phyloP scores from a whole-genome alignment of 1,139 yeast species.

The Suhomyces anneliseae region DNA sequence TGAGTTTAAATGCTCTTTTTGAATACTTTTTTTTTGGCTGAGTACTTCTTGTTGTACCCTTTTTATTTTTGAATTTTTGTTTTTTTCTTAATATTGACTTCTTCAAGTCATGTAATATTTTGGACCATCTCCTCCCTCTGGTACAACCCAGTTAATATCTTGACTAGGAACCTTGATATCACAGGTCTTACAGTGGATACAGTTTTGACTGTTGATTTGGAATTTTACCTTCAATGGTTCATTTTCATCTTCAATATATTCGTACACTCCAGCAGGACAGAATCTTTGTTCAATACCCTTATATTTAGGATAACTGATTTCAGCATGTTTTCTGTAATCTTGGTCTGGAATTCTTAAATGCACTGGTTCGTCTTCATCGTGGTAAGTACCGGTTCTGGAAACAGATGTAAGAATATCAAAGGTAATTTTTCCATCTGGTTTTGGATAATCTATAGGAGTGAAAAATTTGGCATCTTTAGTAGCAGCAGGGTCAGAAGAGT shows the following conservation, averaged over 20 bases:
- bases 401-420: constrained; percentile 92
- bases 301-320: constrained; percentile 66
- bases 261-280: constrained; percentile 99
- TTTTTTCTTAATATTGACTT: not conserved
- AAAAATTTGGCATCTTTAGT: constrained; percentile 67
- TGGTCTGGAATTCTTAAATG: constrained; percentile 81
- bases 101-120: constrained; percentile 74
- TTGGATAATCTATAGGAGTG: constrained; percentile 80
- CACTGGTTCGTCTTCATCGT: constrained; percentile 89
- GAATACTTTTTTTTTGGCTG: not conserved
- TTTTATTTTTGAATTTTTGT: not conserved
- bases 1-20: not conserved
- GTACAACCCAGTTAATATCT: constrained; percentile 92
- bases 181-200: constrained; percentile 97
- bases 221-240: constrained; percentile 69
- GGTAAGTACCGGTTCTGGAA: constrained; percentile 93
- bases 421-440: constrained; percentile 87
- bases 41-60: not conserved
- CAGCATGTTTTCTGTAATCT: constrained; percentile 67
- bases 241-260: constrained; percentile 71
- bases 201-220: constrained; percentile 92
- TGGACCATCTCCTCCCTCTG: constrained; percentile 99
- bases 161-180: constrained; percentile 95
- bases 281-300: constrained; percentile 88
- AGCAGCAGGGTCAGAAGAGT: constrained; percentile 66